phyloP scores from a whole-genome alignment of 1,284 basidiomycete genomes.

The Quambalaria eucalypti region DNA sequence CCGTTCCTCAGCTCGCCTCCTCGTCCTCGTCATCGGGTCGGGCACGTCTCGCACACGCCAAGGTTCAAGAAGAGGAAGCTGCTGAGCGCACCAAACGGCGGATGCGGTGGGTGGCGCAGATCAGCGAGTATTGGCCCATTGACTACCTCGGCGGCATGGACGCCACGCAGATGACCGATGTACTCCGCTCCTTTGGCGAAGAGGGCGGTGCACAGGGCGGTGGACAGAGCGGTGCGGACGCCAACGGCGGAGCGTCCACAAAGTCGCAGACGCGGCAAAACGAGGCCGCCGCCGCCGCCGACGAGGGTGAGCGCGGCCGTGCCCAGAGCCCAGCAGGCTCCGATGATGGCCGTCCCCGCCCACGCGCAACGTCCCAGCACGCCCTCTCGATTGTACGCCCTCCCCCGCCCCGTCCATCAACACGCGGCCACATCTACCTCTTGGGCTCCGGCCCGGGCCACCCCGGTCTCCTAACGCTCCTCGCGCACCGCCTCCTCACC shows the following conservation, averaged over 20 bases:
- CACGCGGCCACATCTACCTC: slow-evolving; percentile 53
- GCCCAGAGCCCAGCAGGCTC: not conserved
- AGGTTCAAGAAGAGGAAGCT: slow-evolving; percentile 9
- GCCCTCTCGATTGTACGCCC: slow-evolving; percentile 25
- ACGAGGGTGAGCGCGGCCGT: slow-evolving; percentile 2
- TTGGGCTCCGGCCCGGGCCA: slow-evolving; percentile 92
- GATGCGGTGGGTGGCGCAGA: slow-evolving; percentile 50
- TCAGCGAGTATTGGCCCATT: slow-evolving; percentile 72
- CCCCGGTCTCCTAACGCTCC: slow-evolving; percentile 77
- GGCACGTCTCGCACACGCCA: not conserved
- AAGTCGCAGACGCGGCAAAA: too few relatives aligned
- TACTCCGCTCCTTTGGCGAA: slow-evolving; percentile 9
- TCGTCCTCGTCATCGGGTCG: not conserved
- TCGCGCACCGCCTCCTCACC: slow-evolving; percentile 72
- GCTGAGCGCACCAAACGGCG: slow-evolving; percentile 27
- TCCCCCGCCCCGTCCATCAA: slow-evolving; percentile 9
- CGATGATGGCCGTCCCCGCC: not conserved
- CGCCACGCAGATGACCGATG: slow-evolving; percentile 59
- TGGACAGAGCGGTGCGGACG: not conserved
- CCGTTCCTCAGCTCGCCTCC: slow-evolving; percentile 57
- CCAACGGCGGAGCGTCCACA: too few relatives aligned
- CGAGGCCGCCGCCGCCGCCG: not conserved
- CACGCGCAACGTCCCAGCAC: slow-evolving; percentile 26
- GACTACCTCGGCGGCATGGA: slow-evolving; percentile 65
- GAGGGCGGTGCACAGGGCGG: not conserved